These are phyloP conservation scores for Neurospora sp. DNA, from an alignment of 495 filamentous ascomycete species.

Conservation along the genomic window DNA sequence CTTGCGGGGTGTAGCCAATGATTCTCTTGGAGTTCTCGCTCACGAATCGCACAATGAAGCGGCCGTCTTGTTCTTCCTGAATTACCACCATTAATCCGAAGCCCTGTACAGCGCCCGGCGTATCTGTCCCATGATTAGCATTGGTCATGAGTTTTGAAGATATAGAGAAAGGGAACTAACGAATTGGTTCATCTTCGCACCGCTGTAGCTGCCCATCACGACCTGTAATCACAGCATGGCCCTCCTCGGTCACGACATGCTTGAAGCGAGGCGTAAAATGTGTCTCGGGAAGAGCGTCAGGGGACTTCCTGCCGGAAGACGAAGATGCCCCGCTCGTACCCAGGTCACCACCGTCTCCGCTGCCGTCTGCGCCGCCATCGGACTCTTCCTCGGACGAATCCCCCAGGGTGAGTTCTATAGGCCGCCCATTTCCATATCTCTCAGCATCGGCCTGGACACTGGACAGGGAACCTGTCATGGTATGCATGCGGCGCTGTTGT, in stretches of 20 bases:
- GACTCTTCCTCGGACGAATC: slow-evolving; percentile 24
- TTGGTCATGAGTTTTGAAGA: neutral
- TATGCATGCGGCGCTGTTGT: slow-evolving; percentile 12
- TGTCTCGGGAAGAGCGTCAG: slow-evolving; percentile 24
- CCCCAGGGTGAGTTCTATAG: slow-evolving; percentile 22
- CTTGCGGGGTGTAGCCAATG: slow-evolving; percentile 68
- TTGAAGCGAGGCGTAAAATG: slow-evolving; percentile 63
- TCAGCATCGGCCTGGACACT: slow-evolving; percentile 22
- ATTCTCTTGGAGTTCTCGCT: slow-evolving; percentile 78
- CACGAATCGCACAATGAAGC: slow-evolving; percentile 61
- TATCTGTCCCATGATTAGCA: slow-evolving; percentile 26
- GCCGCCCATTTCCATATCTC: slow-evolving; percentile 7
- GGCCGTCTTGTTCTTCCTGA: slow-evolving; percentile 58
- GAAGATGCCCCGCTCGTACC: neutral
- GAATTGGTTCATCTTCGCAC: slow-evolving; percentile 92
- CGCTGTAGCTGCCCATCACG: slow-evolving; percentile 58
- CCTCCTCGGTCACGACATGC: slow-evolving; percentile 67
- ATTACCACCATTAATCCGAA: slow-evolving; percentile 76
- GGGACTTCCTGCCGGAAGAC: slow-evolving; percentile 12
- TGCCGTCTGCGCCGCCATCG: slow-evolving; percentile 5
- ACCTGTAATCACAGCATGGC: slow-evolving; percentile 81
- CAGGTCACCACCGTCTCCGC: neutral
- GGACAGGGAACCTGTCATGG: slow-evolving; percentile 16
- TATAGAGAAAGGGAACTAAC: neutral
- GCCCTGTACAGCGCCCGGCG: slow-evolving; percentile 79